phyloP scores from a whole-genome alignment of 345 rosid species.

The Ceriops decandra region DNA sequence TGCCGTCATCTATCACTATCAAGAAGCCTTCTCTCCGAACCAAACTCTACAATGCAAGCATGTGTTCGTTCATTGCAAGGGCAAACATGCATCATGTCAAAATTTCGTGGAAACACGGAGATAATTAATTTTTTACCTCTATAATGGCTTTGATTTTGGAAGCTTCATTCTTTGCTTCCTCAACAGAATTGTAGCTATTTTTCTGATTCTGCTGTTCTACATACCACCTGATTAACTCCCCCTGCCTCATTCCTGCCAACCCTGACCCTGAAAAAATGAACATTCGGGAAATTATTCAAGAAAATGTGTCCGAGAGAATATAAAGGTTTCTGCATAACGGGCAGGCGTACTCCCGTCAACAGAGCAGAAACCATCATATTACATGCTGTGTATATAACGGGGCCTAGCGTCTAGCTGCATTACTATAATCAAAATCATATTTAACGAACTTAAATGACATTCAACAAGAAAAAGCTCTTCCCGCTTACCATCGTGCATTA shows the following conservation, averaged over 20 bases:
- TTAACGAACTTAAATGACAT: not conserved
- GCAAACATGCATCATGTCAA: not conserved
- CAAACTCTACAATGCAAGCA: slow-evolving; percentile 56
- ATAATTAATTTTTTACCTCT: slow-evolving; percentile 49
- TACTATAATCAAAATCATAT: not conserved
- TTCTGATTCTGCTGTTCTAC: slow-evolving; percentile 85
- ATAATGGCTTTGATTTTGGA: slow-evolving; percentile 67
- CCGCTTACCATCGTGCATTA: slow-evolving; percentile 57
- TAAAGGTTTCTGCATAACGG: not conserved
- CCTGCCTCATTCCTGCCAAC: slow-evolving; percentile 81
- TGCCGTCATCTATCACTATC: slow-evolving; percentile 75
- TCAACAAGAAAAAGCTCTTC: not conserved
- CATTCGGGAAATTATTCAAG: slow-evolving; percentile 3
- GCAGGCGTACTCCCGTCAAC: not conserved
- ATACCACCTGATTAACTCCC: slow-evolving; percentile 81
- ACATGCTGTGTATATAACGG: not conserved
- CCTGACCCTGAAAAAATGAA: slow-evolving; percentile 48
- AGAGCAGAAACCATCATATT: not conserved
- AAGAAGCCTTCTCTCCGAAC: slow-evolving; percentile 79
- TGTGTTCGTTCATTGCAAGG: not conserved
- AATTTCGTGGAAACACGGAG: not conserved
- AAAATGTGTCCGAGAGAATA: not conserved
- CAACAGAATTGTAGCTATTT: slow-evolving; percentile 60
- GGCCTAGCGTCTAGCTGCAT: not conserved
- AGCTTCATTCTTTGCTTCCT: slow-evolving; percentile 67